Evolutionary conservation across 1,284 basidiomycete genomes (phyloP), one percentile per base, ranked within the genome.

Genomic region (Papiliotrema fonsecae): DNA sequence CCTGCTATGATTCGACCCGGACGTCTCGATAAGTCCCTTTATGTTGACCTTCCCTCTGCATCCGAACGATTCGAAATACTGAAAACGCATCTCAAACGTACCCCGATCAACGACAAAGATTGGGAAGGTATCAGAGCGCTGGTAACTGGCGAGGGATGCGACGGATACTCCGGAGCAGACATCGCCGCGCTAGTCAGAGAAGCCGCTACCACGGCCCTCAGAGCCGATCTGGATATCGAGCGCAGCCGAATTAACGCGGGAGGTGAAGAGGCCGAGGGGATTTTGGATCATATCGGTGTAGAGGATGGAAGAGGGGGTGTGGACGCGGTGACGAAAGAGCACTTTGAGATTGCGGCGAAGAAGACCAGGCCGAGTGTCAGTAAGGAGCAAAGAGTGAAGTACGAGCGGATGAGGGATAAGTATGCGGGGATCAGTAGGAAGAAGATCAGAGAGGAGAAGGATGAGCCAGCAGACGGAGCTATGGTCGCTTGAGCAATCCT

Each of bases 1-100:
- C 94, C 94, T 0, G 94, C 94, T 4, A 97, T 97, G 93, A 90
- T 92, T 49, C 86, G 93, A 16, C 94, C 94, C 0, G 94, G 94
- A 0, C 82, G 94, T 24, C 80, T 98, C 13, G 94, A 98, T 77
- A 97, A 97, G 73, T 80, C 97, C 6, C 80, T 98, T 25, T 98
- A 97, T 66, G 93, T 98, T 59, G 94, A 97, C 69, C 77, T 97
- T 1, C 94, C 94, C 1, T 77, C 78, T 0, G 58, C 84, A 0
- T 69, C 77, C 13, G 94, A 97, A 73, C 82, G 94, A 11, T 80
- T 81, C 6, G 93, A 97, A 70, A 94, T 98, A 55, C 76, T 88
- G 44, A 78, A 82, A 42, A 91, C 90, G 18, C 71, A 77, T 52
- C 80, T 82, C 13, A 79, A 82, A 44, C 81, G 81, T 54, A 84